phyloP scores from a whole-genome alignment of 768 basidiomycete species.

The Leccinellum albellum region DNA sequence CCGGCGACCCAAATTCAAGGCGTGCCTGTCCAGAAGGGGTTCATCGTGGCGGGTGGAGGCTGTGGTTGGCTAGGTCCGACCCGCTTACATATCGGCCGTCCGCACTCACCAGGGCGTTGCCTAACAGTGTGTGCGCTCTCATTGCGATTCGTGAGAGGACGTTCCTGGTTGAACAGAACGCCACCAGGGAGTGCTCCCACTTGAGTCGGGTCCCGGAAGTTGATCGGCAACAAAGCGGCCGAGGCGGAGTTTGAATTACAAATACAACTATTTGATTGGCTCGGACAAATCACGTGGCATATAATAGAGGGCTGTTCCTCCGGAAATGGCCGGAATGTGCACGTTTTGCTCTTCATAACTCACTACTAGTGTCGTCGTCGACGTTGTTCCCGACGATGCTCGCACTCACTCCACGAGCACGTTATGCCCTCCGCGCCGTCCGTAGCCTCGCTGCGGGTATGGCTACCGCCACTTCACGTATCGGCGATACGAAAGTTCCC shows the following conservation, averaged over 20 bases:
- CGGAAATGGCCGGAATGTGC: not conserved
- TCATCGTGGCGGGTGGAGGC: too few species aligned
- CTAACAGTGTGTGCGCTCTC: not conserved
- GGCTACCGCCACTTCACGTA: constrained; percentile 77
- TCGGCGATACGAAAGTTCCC: constrained; percentile 85
- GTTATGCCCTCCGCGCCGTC: constrained; percentile 49
- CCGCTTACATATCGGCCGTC: not conserved
- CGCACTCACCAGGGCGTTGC: not conserved
- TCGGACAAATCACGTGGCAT: not conserved
- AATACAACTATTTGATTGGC: not conserved
- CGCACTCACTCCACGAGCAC: constrained; percentile 51
- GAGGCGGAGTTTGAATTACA: not conserved
- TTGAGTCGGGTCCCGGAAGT: not conserved
- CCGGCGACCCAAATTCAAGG: not conserved
- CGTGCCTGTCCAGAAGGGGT: not conserved
- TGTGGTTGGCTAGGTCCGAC: not conserved
- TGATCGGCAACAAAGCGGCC: constrained; percentile 11
- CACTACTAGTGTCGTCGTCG: constrained; percentile 19
- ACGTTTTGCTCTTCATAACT: not conserved
- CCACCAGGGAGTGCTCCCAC: too few species aligned
- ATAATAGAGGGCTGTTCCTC: not conserved
- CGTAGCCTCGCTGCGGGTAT: constrained; percentile 61
- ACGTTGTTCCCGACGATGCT: constrained; percentile 53
- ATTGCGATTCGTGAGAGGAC: not conserved
- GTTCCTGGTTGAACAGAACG: not conserved